Evolutionary conservation across 805 yeast genomes (phyloP).

Genomic region (Pichia deserticola): DNA sequence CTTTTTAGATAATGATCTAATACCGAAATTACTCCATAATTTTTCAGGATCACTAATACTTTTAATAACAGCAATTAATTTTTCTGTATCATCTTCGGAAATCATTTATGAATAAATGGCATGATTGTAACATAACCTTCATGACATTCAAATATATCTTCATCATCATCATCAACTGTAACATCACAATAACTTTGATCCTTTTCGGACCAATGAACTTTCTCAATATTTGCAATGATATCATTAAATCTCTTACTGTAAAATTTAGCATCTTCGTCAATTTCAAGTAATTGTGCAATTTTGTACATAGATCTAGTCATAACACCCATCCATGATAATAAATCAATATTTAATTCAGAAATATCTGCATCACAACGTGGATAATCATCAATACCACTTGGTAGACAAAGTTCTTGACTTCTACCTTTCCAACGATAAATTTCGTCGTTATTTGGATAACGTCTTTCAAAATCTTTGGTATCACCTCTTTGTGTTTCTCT

Average conservation of each 20-base stretch:
- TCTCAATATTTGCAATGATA: slow-evolving; percentile 58
- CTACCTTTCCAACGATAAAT: slow-evolving; percentile 93
- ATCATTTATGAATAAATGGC: slow-evolving; percentile 75
- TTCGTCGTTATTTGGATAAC: slow-evolving; percentile 43
- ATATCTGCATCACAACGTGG: slow-evolving; percentile 84
- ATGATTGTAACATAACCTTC: slow-evolving; percentile 81
- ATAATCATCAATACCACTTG: slow-evolving; percentile 93
- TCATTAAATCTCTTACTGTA: slow-evolving; percentile 48
- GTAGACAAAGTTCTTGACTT: slow-evolving; percentile 73
- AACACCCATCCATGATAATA: slow-evolving; percentile 87
- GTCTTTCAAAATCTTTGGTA: slow-evolving; percentile 61
- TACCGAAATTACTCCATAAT: slow-evolving; percentile 72
- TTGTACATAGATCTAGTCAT: slow-evolving; percentile 78
- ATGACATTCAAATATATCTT: slow-evolving; percentile 64
- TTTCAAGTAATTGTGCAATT: slow-evolving; percentile 57
- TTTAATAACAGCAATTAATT: slow-evolving; percentile 46
- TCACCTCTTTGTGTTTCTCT: slow-evolving; percentile 73
- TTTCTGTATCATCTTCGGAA: slow-evolving; percentile 34
- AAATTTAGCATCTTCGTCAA: slow-evolving; percentile 47
- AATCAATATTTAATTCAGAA: slow-evolving; percentile 86
- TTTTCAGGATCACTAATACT: slow-evolving; percentile 61
- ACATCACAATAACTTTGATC: slow-evolving; percentile 74
- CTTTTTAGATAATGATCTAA: slow-evolving; percentile 68
- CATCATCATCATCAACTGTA: slow-evolving; percentile 68
- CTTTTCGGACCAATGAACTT: slow-evolving; percentile 71